These are phyloP conservation scores for Diaporthe destruens DNA, from an alignment of 2,329 filamentous ascomycete species.

Conservation along the genomic window DNA sequence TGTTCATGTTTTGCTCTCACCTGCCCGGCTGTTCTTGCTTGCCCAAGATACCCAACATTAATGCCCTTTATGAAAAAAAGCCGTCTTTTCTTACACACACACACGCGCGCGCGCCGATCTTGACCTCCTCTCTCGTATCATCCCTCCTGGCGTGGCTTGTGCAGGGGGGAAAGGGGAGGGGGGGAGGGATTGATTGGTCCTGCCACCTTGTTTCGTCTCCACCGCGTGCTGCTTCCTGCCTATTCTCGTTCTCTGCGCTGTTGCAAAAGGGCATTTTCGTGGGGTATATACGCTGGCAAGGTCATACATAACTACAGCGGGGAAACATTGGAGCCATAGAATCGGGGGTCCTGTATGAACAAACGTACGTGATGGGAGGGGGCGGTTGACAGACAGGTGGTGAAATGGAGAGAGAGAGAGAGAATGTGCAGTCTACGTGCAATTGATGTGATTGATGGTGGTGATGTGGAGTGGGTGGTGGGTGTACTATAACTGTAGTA, in stretches of 20 bases:
- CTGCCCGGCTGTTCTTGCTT: constrained; percentile 39
- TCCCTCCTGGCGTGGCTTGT: neutral
- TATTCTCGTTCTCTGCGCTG: neutral
- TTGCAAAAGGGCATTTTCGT: constrained; percentile 26
- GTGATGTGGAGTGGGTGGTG: neutral
- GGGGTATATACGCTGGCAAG: neutral
- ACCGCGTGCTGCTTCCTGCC: neutral
- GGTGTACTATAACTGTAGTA: neutral
- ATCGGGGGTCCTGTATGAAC: neutral
- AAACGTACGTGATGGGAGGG: neutral
- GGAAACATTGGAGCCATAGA: neutral
- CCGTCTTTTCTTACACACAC: neutral
- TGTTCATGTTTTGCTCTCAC: constrained; percentile 38
- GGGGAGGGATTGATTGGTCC: too few species aligned
- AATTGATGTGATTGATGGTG: too few species aligned
- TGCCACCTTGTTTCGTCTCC: neutral
- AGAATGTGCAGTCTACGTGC: neutral
- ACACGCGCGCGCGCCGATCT: neutral
- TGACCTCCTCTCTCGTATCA: neutral
- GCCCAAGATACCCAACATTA: constrained; percentile 47
- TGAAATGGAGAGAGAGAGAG: neutral
- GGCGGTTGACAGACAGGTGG: neutral
- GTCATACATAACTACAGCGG: neutral
- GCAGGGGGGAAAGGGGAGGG: neutral
- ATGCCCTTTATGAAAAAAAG: constrained; percentile 39